phyloP scores from a whole-genome alignment of 1,284 basidiomycete species.

The Fomitopsis schrenkii region DNA sequence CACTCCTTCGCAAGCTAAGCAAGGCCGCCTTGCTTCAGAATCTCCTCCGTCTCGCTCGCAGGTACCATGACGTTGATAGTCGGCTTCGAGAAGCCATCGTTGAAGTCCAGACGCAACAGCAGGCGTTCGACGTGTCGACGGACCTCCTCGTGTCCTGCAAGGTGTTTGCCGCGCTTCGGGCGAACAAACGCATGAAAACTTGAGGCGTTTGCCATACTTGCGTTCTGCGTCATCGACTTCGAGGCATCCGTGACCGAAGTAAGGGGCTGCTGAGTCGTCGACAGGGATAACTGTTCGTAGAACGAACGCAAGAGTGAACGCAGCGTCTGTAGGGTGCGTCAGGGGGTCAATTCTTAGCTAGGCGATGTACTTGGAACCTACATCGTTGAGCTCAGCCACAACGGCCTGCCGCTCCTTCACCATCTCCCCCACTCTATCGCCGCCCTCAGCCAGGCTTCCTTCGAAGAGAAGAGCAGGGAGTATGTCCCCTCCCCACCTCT shows the following conservation, averaged over 20 bases:
- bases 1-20: slow-evolving; percentile 12
- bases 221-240: slow-evolving; percentile 61
- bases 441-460: slow-evolving; percentile 57
- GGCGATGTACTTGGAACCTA: slow-evolving; percentile 22
- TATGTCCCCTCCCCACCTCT: slow-evolving; percentile 91
- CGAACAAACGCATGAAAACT: slow-evolving; percentile 46
- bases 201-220: slow-evolving; percentile 57
- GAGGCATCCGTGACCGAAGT: slow-evolving; percentile 55
- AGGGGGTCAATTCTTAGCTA: slow-evolving; percentile 6
- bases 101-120: slow-evolving; percentile 81
- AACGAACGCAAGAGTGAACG: slow-evolving; percentile 64
- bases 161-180: slow-evolving; percentile 40
- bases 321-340: slow-evolving; percentile 41
- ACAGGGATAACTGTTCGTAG: slow-evolving; percentile 72
- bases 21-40: slow-evolving; percentile 39
- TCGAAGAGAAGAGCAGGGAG: slow-evolving; percentile 80
- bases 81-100: slow-evolving; percentile 69
- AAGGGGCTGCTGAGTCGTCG: slow-evolving; percentile 68
- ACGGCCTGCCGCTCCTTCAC: slow-evolving; percentile 65
- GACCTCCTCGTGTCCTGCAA: slow-evolving; percentile 58
- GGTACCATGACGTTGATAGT: slow-evolving; percentile 23
- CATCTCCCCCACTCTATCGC: slow-evolving; percentile 58
- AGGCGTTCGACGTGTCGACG: slow-evolving; percentile 80
- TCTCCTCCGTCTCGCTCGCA: slow-evolving; percentile 33
- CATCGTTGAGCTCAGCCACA: slow-evolving; percentile 75